Evolutionary conservation across 371 early-diverging fungal species (phyloP), one percentile per base, ranked within the genome.

Genomic region (Mucor lusitanicus): DNA sequence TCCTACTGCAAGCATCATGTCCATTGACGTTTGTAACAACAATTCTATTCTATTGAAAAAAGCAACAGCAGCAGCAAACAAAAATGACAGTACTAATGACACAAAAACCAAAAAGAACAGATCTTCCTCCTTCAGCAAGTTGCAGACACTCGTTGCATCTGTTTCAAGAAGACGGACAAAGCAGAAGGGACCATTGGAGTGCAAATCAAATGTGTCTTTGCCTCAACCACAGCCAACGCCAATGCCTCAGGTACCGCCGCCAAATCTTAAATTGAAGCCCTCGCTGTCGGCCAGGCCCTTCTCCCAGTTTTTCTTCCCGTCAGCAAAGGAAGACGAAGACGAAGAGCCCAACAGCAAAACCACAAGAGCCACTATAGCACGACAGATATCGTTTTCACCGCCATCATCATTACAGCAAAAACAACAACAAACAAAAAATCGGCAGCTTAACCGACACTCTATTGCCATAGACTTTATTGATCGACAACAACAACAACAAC

Each of bases 231-330:
- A 58, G 33, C 46, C 48, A 61, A 13, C 62, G 30, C 50, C 46
- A 32, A 8, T 19, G 35, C 46, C 39, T 50, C 23, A 37, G 6
- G 12, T 42, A 56, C 56, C 59, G 54, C 66, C 66, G 12, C 19
- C 42, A 15, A 48, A 48, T 6, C 30, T 60, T 28, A 63, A 53
- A 39, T 17, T 55, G 32, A 58, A 33, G 27, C 54, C 64, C 21
- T 59, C 64, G 2, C 21, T 63, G 8, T 64, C 64, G 23, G 53
- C 63, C 4, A 63, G 71, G 48, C 72, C 72, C 8, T 35, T 71
- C 11, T 71, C 72, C 11, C 72, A 71, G 35, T 71, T 71, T 58
- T 67, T 71, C 39, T 69, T 63, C 33, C 46, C 64, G 1, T 39
- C 27, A 19, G 39, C 48, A 9, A 58, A 69, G 48, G 63, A 62